Conservation (phyloP, 2,329 filamentous ascomycete species). For the Clonostachys chloroleuca region DNA sequence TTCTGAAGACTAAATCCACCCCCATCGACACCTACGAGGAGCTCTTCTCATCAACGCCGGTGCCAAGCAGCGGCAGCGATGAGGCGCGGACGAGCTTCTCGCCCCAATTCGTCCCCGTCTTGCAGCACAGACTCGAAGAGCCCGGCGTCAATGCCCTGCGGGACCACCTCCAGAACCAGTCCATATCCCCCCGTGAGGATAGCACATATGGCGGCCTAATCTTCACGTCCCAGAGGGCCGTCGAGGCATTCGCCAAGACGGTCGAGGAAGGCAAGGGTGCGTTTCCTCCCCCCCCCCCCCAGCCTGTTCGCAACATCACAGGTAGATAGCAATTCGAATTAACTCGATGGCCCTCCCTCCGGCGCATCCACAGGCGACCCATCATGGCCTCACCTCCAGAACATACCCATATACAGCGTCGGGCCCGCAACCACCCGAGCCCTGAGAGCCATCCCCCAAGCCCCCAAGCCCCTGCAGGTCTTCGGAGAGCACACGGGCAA, state of each 20-base stretch:
- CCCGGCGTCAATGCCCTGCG: slow-evolving; percentile 51
- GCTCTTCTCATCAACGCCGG: slow-evolving; percentile 43
- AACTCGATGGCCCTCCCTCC: no score
- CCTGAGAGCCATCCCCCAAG: slow-evolving; percentile 49
- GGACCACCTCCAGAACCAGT: slow-evolving; percentile 36
- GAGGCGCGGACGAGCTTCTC: slow-evolving; percentile 38
- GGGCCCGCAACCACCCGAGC: slow-evolving; percentile 78
- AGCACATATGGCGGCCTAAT: slow-evolving; percentile 69
- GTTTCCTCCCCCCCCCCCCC: slow-evolving; percentile 22
- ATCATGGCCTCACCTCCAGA: slow-evolving; percentile 24
- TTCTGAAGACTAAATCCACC: slow-evolving; percentile 73
- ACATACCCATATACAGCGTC: slow-evolving; percentile 69
- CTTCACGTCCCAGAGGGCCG: slow-evolving; percentile 79
- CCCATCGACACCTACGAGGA: slow-evolving; percentile 71
- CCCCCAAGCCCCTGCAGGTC: slow-evolving; percentile 50
- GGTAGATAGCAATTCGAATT: no score
- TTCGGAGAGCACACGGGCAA: slow-evolving; percentile 81
- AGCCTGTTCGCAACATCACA: slow-evolving; percentile 2
- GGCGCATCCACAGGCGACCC: no score
- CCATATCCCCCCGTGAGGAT: slow-evolving; percentile 29
- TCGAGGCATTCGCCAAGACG: slow-evolving; percentile 69
- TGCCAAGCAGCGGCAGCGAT: slow-evolving; percentile 13
- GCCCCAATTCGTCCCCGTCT: slow-evolving; percentile 70
- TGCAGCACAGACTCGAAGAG: slow-evolving; percentile 65
- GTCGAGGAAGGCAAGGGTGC: slow-evolving; percentile 36